Percentiles rank a stretch among this genome's conserved stretches.
Conservation (phyloP, 2,329 filamentous ascomycete genomes). For the Pseudophaeomoniella oleicola region DNA sequence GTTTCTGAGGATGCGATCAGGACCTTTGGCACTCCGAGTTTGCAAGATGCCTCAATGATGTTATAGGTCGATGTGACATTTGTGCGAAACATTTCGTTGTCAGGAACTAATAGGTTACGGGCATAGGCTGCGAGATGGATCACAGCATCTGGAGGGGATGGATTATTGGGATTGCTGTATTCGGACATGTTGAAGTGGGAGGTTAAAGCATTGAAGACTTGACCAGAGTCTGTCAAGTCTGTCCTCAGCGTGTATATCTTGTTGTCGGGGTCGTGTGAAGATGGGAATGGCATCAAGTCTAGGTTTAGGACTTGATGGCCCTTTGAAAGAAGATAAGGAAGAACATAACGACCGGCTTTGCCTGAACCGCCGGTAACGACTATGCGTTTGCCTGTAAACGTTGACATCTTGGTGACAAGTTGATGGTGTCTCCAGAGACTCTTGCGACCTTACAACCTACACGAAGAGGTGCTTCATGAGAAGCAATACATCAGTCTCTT, state of each 20-base stretch:
- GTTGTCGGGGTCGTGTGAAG: conserved; percentile 17
- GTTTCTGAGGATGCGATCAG: conserved; percentile 46
- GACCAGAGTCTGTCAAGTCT: conserved; percentile 40
- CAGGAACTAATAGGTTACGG: conserved; percentile 45
- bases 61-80: conserved; percentile 47
- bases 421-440: too few relatives aligned
- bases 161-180: conserved; percentile 27
- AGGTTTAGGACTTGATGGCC: conserved; percentile 41
- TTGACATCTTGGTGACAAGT: background rate
- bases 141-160: conserved; percentile 40
- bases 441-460: too few relatives aligned
- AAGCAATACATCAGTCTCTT: too few relatives aligned
- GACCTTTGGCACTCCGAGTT: conserved; percentile 47
- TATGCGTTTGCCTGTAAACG: conserved; percentile 21
- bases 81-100: conserved; percentile 42
- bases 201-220: conserved; percentile 41
- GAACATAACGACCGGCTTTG: conserved; percentile 41
- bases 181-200: conserved; percentile 41
- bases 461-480: too few relatives aligned
- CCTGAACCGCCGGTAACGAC: conserved; percentile 43
- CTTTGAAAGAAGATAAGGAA: conserved; percentile 34
- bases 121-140: conserved; percentile 49
- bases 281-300: conserved; percentile 32
- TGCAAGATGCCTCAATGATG: conserved; percentile 47
- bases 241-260: conserved; percentile 40